phyloP scores from a whole-genome alignment of 768 basidiomycete genomes.

The Tricholoma terreum region DNA sequence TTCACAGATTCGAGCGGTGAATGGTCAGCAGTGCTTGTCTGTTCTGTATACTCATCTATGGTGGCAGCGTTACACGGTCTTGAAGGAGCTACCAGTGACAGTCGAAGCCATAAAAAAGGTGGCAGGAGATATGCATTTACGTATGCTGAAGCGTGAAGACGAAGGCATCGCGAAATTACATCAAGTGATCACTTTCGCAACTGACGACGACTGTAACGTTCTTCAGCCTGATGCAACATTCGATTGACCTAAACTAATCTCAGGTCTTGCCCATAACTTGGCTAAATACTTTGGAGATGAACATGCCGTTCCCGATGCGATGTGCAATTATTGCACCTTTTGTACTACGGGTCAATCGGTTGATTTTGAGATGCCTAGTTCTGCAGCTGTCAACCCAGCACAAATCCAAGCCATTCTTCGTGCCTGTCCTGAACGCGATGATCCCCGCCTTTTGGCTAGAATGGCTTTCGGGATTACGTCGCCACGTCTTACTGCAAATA shows the following conservation, averaged over 20 bases:
- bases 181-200: conserved; percentile 13
- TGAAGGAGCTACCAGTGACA: conserved; percentile 8
- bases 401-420: conserved; percentile 35
- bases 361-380: conserved; percentile 24
- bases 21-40: not conserved
- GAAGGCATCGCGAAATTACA: conserved; percentile 9
- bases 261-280: conserved; percentile 41
- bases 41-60: not conserved
- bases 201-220: conserved; percentile 12
- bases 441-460: conserved; percentile 44
- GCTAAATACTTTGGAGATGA: conserved; percentile 44
- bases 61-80: conserved; percentile 9
- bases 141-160: conserved; percentile 14
- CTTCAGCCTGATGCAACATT: not conserved
- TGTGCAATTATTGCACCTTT: conserved; percentile 43
- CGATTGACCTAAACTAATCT: not conserved
- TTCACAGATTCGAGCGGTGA: conserved; percentile 13
- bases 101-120: conserved; percentile 8
- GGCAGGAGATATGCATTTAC: conserved; percentile 3
- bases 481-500: conserved; percentile 39
- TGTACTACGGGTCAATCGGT: conserved; percentile 35
- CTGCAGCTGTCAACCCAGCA: conserved; percentile 21
- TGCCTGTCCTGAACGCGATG: conserved; percentile 45
- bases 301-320: conserved; percentile 35
- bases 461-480: conserved; percentile 47